Evolutionary conservation across 768 basidiomycete genomes (phyloP).

Genomic region (Dioszegia aurantiaca): DNA sequence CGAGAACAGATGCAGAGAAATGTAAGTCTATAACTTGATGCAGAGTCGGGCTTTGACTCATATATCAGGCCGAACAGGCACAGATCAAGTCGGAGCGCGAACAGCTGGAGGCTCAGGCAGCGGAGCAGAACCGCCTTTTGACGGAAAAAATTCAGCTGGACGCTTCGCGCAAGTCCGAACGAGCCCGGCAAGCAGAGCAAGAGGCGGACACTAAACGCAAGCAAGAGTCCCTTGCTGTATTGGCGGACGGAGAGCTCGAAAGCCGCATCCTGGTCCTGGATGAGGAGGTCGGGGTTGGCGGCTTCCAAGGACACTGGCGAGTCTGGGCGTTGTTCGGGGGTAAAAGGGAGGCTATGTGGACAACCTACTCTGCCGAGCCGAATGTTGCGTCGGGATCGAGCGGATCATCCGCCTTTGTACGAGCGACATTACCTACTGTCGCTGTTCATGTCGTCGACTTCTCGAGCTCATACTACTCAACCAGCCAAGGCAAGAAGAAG

Average conservation of each 20-base stretch:
- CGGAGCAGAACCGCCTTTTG: slow-evolving; percentile 32
- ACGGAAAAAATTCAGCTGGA: slow-evolving; percentile 40
- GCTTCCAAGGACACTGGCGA: slow-evolving; percentile 34
- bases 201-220: slow-evolving; percentile 29
- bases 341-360: slow-evolving; percentile 39
- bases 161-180: slow-evolving; percentile 27
- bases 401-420: slow-evolving; percentile 24
- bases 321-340: slow-evolving; percentile 41
- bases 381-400: slow-evolving; percentile 1
- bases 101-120: slow-evolving; percentile 20
- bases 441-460: slow-evolving; percentile 47
- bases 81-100: slow-evolving; percentile 25
- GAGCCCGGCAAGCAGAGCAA: slow-evolving; percentile 20
- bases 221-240: slow-evolving; percentile 25
- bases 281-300: slow-evolving; percentile 27
- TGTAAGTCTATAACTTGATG: slow-evolving; percentile 21
- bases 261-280: slow-evolving; percentile 29
- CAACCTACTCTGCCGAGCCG: slow-evolving; percentile 43
- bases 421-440: slow-evolving; percentile 26
- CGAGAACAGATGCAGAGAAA: slow-evolving; percentile 43
- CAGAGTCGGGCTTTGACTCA: neutral
- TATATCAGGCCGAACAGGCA: slow-evolving; percentile 30
- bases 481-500: slow-evolving; percentile 38
- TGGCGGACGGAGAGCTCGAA: slow-evolving; percentile 41
- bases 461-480: slow-evolving; percentile 35